Evolutionary conservation across 768 basidiomycete genomes (phyloP), one percentile per base, ranked within the genome.

Genomic region (Russula vinacea): DNA sequence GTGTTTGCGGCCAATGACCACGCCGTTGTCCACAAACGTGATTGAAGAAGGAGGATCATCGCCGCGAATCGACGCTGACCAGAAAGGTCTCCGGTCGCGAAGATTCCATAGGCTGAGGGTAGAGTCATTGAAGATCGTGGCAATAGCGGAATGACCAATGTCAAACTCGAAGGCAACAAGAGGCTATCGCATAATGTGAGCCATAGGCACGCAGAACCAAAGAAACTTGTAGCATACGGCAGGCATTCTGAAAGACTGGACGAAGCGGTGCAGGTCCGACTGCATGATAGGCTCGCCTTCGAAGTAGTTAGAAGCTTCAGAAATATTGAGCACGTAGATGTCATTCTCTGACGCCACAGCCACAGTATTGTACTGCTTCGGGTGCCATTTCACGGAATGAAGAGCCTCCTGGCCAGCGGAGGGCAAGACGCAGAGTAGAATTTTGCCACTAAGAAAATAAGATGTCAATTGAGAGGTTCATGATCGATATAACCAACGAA

Each of bases 101-200:
- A 89, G 84, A 68, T 88, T 90, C 92, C 92, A 94, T 62, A 89
- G 80, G 7, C 86, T 89, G 39, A 93, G 76, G 0, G 85, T 90
- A 8, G 90, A 90, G 70, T 93, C 91, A 63, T 86, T 87, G 19
- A 89, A 88, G 63, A 94, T 88, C 32, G 89, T 88, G 22, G 90
- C 90, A 54, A 94, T 78, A 7, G 88, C 87, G 71, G 84, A 83
- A 65, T 90, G 88, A 53, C 83, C 76, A 58, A 88, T 84, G 69
- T 93, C 92, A 69, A 92, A 94, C 68, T 93, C 91, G 70, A 94
- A 91, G 60, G 90, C 87, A 68, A 91, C 84, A 67, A 94, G 81
- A 62, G 86, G 83, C 90, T 92, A 70, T 44, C 55, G 29, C 9
- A 33, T 37, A 39, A 29, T 26, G 13, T 58, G 13, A 49, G 55